These are phyloP conservation scores for Coelastrella sp. DNA, from an alignment of 139 green algal species.

Conservation along the genomic window DNA sequence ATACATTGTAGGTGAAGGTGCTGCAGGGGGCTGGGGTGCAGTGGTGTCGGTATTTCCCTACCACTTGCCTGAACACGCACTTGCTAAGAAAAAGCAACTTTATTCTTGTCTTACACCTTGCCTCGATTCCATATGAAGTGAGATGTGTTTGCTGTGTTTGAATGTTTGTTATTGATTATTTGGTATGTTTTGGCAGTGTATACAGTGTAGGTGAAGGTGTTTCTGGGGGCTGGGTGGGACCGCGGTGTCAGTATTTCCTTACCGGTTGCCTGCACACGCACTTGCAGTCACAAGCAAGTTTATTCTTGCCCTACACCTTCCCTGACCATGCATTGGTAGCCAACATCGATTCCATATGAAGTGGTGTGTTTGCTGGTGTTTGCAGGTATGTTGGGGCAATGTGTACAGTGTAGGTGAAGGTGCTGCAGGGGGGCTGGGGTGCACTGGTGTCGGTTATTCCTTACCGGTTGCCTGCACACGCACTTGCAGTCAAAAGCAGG, in stretches of 20 bases:
- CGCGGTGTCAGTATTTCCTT: not conserved
- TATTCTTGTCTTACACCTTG: too few relatives aligned
- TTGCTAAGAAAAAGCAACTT: too few relatives aligned
- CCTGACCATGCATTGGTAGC: not conserved
- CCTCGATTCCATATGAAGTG: not conserved
- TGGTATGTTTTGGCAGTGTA: conserved; percentile 19
- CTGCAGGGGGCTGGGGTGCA: not conserved
- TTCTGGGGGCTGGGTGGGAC: not conserved
- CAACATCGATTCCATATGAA: not conserved
- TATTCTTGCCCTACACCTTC: too few relatives aligned
- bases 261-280: not conserved
- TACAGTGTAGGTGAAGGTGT: not conserved
- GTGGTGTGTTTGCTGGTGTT: not conserved
- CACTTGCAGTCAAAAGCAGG: too few relatives aligned
- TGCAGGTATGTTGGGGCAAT: conserved; percentile 20
- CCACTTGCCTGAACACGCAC: not conserved
- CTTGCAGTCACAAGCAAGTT: too few relatives aligned
- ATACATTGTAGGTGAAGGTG: not conserved
- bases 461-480: not conserved
- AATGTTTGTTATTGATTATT: not conserved
- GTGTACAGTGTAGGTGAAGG: not conserved
- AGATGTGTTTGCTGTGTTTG: not conserved
- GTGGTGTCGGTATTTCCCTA: not conserved
- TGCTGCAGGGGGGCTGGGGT: not conserved
- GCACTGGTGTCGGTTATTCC: not conserved